phyloP scores from a whole-genome alignment of 2,329 filamentous ascomycete genomes.

The Talaromyces amestolkiae region DNA sequence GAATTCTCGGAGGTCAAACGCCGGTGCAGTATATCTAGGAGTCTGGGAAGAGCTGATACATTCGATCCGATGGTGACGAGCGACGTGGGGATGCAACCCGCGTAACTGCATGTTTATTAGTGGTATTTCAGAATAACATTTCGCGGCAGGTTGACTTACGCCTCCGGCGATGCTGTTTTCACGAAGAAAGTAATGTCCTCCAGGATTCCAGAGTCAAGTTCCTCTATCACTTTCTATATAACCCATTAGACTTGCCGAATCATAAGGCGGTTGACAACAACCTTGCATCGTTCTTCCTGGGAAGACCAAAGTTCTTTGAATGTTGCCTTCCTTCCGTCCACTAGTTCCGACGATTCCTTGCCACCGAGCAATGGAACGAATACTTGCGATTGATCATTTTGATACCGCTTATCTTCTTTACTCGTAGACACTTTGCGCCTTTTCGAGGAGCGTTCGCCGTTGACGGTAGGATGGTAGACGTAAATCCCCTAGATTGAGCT shows the following conservation, averaged over 20 bases:
- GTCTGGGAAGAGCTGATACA: conserved; percentile 40
- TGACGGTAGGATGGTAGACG: conserved; percentile 56
- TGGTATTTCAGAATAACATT: background rate
- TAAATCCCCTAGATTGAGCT: conserved; percentile 55
- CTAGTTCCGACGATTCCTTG: conserved; percentile 33
- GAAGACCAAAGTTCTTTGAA: conserved; percentile 42
- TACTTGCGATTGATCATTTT: conserved; percentile 21
- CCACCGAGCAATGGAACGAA: conserved; percentile 44
- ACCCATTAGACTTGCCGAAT: background rate
- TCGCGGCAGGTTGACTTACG: conserved; percentile 28
- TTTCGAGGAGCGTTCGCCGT: conserved; percentile 53
- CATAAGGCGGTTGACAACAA: conserved; percentile 18
- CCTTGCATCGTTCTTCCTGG: conserved; percentile 41
- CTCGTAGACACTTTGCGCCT: conserved; percentile 54
- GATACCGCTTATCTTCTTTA: conserved; percentile 4
- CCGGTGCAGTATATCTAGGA: conserved; percentile 39
- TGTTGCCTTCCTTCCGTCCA: conserved; percentile 35
- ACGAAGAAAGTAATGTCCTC: conserved; percentile 40
- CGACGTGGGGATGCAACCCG: conserved; percentile 42
- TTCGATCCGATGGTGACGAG: conserved; percentile 46
- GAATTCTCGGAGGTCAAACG: conserved; percentile 31
- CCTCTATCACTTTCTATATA: conserved; percentile 35
- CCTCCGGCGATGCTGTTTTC: conserved; percentile 32
- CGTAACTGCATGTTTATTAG: conserved; percentile 29
- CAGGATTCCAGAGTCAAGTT: conserved; percentile 41